A percentile compares a stretch with the other conserved stretches of the same genome.
phyloP scores from a whole-genome alignment of 2,329 filamentous ascomycete species.

The Cercospora sp. region DNA sequence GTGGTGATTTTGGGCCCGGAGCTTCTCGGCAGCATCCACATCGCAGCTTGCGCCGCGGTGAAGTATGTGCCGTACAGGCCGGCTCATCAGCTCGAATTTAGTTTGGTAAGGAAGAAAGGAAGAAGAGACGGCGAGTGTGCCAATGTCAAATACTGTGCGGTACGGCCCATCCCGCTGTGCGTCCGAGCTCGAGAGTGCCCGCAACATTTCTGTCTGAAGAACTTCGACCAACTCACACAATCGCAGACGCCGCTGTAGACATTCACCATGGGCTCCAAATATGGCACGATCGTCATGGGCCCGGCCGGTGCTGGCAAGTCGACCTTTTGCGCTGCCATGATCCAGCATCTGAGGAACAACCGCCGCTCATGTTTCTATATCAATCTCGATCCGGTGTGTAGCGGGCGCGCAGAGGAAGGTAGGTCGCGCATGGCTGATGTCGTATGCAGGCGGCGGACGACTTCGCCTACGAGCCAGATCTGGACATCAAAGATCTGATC shows the following conservation, averaged over 20 bases:
- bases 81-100: slow-evolving; percentile 79
- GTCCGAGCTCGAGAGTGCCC: not conserved
- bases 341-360: slow-evolving; percentile 87
- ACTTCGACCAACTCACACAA: not conserved
- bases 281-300: slow-evolving; percentile 92
- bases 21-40: slow-evolving; percentile 53
- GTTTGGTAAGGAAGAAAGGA: slow-evolving; percentile 63
- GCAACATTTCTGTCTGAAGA: not conserved
- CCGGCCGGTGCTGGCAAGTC: slow-evolving; percentile 97
- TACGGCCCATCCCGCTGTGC: not conserved
- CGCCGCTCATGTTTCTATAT: slow-evolving; percentile 96
- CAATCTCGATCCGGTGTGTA: slow-evolving; percentile 69
- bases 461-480: slow-evolving; percentile 87
- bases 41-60: slow-evolving; percentile 32
- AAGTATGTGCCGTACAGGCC: slow-evolving; percentile 54
- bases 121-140: slow-evolving; percentile 19
- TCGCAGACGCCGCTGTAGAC: not conserved
- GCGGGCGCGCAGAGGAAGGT: not conserved
- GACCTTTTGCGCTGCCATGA: slow-evolving; percentile 91
- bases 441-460: slow-evolving; percentile 75
- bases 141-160: not conserved
- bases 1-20: slow-evolving; percentile 49
- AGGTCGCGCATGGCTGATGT: slow-evolving; percentile 15
- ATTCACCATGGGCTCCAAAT: slow-evolving; percentile 59
- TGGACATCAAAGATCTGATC: slow-evolving; percentile 95